phyloP scores from a whole-genome alignment of 2,329 filamentous ascomycete genomes.

The Penicillium griseofulvum region DNA sequence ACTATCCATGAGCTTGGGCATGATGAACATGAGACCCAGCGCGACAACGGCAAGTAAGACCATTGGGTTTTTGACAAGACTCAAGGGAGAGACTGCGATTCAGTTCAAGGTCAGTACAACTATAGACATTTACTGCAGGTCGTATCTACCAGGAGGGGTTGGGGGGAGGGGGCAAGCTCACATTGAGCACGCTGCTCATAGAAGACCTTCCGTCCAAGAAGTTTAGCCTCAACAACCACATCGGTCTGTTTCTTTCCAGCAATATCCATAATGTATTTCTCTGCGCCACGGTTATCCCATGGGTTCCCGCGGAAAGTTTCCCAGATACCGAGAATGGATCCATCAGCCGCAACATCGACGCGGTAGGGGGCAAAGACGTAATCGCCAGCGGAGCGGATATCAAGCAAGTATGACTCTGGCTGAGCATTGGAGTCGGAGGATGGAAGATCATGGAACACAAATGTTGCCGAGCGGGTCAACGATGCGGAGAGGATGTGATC shows the following conservation, averaged over 20 bases:
- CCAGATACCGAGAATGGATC: slow-evolving; percentile 63
- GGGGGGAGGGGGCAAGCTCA: slow-evolving; percentile 48
- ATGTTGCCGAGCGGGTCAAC: slow-evolving; percentile 66
- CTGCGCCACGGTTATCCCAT: slow-evolving; percentile 75
- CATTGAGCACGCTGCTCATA: slow-evolving; percentile 74
- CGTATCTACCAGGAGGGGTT: slow-evolving; percentile 1
- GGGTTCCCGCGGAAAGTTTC: slow-evolving; percentile 87
- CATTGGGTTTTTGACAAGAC: slow-evolving; percentile 91
- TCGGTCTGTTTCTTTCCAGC: slow-evolving; percentile 33
- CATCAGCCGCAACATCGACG: slow-evolving; percentile 60
- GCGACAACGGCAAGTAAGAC: slow-evolving; percentile 86
- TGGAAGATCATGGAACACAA: slow-evolving; percentile 72
- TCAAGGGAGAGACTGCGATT: slow-evolving; percentile 68
- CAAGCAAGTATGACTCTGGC: slow-evolving; percentile 68
- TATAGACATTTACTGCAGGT: not conserved
- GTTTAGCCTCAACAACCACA: slow-evolving; percentile 60
- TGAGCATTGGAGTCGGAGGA: slow-evolving; percentile 5
- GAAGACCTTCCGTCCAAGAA: slow-evolving; percentile 66
- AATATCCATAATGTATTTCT: slow-evolving; percentile 42
- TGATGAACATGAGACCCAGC: slow-evolving; percentile 79
- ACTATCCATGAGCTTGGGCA: slow-evolving; percentile 94
- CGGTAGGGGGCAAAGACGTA: slow-evolving; percentile 75
- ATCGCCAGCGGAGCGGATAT: slow-evolving; percentile 68
- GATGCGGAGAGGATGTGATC: slow-evolving; percentile 60
- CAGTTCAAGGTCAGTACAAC: slow-evolving; percentile 9